Conservation (phyloP, 2,329 filamentous ascomycete species). For the Ambrosiella cleistominuta region DNA sequence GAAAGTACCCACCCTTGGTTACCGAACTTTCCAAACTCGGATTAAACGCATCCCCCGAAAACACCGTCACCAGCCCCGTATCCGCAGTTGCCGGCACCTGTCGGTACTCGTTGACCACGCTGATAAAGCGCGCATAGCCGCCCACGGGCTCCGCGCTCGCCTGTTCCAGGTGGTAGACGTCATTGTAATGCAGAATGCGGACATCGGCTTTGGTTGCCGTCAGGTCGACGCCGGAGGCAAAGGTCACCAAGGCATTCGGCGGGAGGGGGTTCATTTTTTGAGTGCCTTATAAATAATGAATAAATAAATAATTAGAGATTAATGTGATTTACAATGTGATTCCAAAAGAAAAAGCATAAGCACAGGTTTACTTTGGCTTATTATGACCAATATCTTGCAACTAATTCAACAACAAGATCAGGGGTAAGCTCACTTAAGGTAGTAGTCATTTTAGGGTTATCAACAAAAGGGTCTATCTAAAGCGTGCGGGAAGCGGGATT, state of each 20-base stretch:
- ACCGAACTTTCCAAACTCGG: conserved; percentile 76
- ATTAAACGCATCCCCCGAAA: conserved; percentile 87
- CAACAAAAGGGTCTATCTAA: too few species aligned
- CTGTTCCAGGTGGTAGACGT: conserved; percentile 75
- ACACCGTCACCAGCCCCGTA: conserved; percentile 55
- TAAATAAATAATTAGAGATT: too few species aligned
- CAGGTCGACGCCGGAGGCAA: conserved; percentile 8
- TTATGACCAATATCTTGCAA: too few species aligned
- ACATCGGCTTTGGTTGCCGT: conserved; percentile 39
- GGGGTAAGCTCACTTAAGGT: too few species aligned
- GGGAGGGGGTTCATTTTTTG: conserved; percentile 1
- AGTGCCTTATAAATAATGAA: too few species aligned
- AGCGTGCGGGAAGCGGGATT: too few species aligned
- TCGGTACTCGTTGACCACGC: conserved; percentile 58
- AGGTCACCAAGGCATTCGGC: conserved; percentile 8
- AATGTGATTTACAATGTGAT: too few species aligned
- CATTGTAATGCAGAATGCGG: conserved; percentile 78
- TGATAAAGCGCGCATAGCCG: conserved; percentile 65
- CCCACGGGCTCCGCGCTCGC: conserved; percentile 67
- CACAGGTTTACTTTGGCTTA: too few species aligned
- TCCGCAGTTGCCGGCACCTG: conserved; percentile 38
- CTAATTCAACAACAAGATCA: too few species aligned
- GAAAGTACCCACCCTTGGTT: conserved; percentile 49
- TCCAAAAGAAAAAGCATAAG: too few species aligned
- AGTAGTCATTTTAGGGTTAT: too few species aligned